Evolutionary conservation across 495 filamentous ascomycete genomes (phyloP).

Genomic region (Lasiosphaeria hispida): DNA sequence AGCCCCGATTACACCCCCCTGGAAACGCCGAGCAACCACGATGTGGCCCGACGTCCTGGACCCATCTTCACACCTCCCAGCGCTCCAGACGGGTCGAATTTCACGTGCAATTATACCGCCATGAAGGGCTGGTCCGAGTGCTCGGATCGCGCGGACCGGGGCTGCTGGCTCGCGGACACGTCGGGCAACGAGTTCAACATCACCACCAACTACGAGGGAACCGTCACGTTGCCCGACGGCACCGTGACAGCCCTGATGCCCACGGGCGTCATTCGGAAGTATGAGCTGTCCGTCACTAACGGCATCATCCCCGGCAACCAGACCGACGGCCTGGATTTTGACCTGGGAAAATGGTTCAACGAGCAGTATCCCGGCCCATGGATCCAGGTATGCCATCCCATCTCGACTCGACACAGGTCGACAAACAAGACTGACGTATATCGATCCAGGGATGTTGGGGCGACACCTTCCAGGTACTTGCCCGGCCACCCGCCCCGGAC

Average conservation of each 20-base stretch:
- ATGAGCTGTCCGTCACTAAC: constrained; percentile 3
- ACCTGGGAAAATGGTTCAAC: constrained; percentile 29
- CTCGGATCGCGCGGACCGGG: background rate
- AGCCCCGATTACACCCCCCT: too few relatives aligned
- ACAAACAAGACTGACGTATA: too few relatives aligned
- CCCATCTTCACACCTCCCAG: too few relatives aligned
- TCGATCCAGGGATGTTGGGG: constrained; percentile 36
- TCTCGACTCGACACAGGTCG: too few relatives aligned
- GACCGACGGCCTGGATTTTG: constrained; percentile 8
- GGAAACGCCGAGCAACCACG: too few relatives aligned
- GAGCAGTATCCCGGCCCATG: constrained; percentile 45
- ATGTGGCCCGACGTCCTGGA: too few relatives aligned
- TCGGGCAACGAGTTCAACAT: constrained; percentile 4
- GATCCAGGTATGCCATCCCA: constrained; percentile 44
- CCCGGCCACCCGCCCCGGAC: too few relatives aligned
- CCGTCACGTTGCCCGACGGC: too few relatives aligned
- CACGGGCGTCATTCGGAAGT: constrained; percentile 1
- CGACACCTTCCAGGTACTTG: constrained; percentile 46
- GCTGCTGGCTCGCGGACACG: too few relatives aligned
- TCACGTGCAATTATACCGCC: too few relatives aligned
- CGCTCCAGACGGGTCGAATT: background rate
- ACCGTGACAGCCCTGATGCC: background rate
- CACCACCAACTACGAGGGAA: constrained; percentile 9
- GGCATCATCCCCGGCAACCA: background rate
- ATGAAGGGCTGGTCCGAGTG: background rate